Percentiles rank a stretch among this genome's conserved stretches.
Evolutionary conservation across 108 stramenopile genomes (phyloP).

Genomic region (Cyclotella sp.): DNA sequence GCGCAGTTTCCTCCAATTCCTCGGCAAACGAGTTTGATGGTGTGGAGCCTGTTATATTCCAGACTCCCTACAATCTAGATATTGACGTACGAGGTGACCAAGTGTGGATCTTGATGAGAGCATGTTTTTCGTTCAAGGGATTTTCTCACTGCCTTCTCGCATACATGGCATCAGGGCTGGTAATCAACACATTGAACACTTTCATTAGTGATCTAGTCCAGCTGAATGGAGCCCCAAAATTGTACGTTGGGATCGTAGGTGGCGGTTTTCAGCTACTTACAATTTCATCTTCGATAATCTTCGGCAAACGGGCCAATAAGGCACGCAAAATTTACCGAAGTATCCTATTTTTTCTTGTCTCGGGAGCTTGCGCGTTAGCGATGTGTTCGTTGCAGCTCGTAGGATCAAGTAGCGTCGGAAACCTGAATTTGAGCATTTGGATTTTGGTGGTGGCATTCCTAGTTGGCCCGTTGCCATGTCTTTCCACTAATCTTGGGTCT

Average conservation of each 20-base stretch:
- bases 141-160: conserved; percentile 74
- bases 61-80: conserved; percentile 67
- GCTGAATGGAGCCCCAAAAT: conserved; percentile 65
- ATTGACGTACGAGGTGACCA: conserved; percentile 80
- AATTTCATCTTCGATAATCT: conserved; percentile 77
- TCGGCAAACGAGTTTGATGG: conserved; percentile 47
- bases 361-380: conserved; percentile 70
- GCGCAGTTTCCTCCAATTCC: not conserved
- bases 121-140: conserved; percentile 69
- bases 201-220: conserved; percentile 83
- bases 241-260: conserved; percentile 80
- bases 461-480: conserved; percentile 79
- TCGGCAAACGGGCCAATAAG: conserved; percentile 65
- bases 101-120: conserved; percentile 61
- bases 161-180: conserved; percentile 79
- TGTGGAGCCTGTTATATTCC: conserved; percentile 65
- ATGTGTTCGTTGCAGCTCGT: conserved; percentile 60
- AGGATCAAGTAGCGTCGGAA: conserved; percentile 53
- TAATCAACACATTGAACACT: conserved; percentile 81
- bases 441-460: conserved; percentile 72
- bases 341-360: conserved; percentile 56
- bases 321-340: conserved; percentile 74
- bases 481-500: conserved; percentile 60
- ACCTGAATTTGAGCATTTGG: conserved; percentile 58
- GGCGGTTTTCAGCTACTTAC: conserved; percentile 77